Conservation (phyloP, 768 basidiomycete genomes). For the Lactifluus rugatus region DNA sequence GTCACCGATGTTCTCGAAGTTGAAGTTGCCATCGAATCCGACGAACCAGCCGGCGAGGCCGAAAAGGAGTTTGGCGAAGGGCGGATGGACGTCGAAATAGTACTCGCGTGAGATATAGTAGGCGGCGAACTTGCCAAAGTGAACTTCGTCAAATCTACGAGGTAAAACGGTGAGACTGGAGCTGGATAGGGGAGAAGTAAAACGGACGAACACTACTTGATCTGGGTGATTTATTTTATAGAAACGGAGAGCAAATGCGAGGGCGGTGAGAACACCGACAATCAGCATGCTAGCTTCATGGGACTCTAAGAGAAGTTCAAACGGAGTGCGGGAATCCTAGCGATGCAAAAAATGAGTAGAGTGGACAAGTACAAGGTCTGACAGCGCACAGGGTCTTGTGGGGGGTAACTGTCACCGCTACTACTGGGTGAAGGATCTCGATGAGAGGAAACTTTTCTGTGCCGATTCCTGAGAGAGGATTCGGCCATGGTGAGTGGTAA, state of each 20-base stretch:
- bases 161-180: constrained; percentile 2
- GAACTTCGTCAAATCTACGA: constrained; percentile 89
- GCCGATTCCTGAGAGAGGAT: neutral
- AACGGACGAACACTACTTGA: constrained; percentile 74
- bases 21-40: constrained; percentile 89
- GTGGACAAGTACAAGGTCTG: neutral
- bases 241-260: constrained; percentile 80
- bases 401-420: constrained; percentile 4
- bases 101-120: constrained; percentile 90
- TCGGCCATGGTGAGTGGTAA: constrained; percentile 11
- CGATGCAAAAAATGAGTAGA: neutral
- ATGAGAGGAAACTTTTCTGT: constrained; percentile 9
- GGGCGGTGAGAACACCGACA: constrained; percentile 54
- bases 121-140: constrained; percentile 96
- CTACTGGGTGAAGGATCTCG: neutral
- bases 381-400: constrained; percentile 9
- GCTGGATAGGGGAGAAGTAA: neutral
- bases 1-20: constrained; percentile 93
- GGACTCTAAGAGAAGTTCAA: constrained; percentile 57
- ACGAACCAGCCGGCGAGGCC: constrained; percentile 94
- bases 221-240: constrained; percentile 93
- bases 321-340: constrained; percentile 47
- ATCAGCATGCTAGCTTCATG: constrained; percentile 50
- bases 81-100: constrained; percentile 99
- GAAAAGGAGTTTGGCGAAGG: constrained; percentile 90